Base-by-base conservation (phyloP, 1,139 yeast species). In the Debaryomyces udenii region DNA sequence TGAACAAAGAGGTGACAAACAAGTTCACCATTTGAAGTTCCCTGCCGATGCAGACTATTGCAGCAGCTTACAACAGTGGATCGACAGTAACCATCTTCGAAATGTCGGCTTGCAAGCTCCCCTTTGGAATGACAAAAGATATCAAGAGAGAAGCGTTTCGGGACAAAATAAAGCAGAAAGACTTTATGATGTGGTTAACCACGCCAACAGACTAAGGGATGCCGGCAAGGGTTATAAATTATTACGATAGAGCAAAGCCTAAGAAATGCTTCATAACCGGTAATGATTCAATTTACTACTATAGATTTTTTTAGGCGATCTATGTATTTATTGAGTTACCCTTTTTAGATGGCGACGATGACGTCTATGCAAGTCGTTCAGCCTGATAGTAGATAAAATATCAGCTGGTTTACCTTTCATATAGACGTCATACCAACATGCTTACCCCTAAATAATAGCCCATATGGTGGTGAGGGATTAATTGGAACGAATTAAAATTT, bases 1-100 rank as follows among this genome's bases (percentile, higher is more conserved):
- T 9, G 44, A 36, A 7, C 44, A 30, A 9, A 57, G 56, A 34
- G 64, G 64, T 6, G 28, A 26, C 9, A 55, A 52, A 28, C 31
- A 44, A 1, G 60, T 63, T 41, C 74, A 68, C 44, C 47, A 52
- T 13, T 51, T 66, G 37, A 48, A 52, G 20, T 62, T 52, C 39
- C 71, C 71, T 1, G 41, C 48, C 16, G 74, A 68, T 45, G 58
- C 51, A 6, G 59, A 57, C n/a, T 68, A 66, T 49, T 59, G 63
- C 39, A 49, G 56, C 31, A 49, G 55, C 17, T 43, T 67, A 29
- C 57, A 54, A 44, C 38, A 46, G 11, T 49, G 57, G 48, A 49
- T 65, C 7, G 52, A 50, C 13, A 40, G 31, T 3, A 45, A 50
- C 10, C 49, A 50, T 10, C 39, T 55, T 11, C 48, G 46, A 27